Percentiles rank a stretch among this genome's conserved stretches.
Evolutionary conservation across 164 flowering plant genomes (phyloP).

Genomic region (Malania oleifera): DNA sequence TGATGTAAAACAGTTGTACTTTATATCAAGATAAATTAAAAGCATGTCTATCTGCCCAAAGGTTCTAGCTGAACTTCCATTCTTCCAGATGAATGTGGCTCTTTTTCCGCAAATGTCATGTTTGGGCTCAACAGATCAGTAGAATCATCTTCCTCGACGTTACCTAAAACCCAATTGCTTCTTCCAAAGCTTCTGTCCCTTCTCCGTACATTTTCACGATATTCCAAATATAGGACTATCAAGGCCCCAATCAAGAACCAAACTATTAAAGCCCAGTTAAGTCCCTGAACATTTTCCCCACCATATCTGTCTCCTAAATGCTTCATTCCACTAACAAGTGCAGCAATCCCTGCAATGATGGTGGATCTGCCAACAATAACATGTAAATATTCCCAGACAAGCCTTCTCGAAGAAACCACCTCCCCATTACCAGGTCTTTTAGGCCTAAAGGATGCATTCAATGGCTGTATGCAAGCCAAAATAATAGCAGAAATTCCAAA

Average conservation of each 20-base stretch:
- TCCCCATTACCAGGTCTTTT: conserved; percentile 58
- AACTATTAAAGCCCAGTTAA: conserved; percentile 61
- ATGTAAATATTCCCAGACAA: conserved; percentile 83
- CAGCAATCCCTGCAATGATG: conserved; percentile 61
- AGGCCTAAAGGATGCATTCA: conserved; percentile 79
- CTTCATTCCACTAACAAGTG: conserved; percentile 81
- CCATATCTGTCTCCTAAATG: conserved; percentile 90
- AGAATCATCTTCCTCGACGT: conserved; percentile 76
- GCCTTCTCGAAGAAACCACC: conserved; percentile 44
- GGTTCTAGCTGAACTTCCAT: conserved; percentile 96
- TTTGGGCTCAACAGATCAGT: conserved; percentile 59
- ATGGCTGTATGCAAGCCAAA: conserved; percentile 68
- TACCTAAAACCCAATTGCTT: conserved; percentile 83
- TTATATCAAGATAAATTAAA: conserved; percentile 11
- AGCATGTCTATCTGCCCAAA: conserved; percentile 42
- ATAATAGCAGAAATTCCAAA: conserved; percentile 69
- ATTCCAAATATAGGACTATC: conserved; percentile 62
- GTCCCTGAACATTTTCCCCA: conserved; percentile 59
- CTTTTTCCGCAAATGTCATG: conserved; percentile 29
- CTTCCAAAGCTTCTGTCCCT: conserved; percentile 43
- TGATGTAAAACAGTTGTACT: conserved; percentile 3
- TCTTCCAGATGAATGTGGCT: conserved; percentile 36
- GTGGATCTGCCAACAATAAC: conserved; percentile 65
- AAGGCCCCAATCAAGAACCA: conserved; percentile 72
- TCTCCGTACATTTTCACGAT: conserved; percentile 37